Conservation (phyloP, 257 asterid species). For the Nicotiana sylvestris region DNA sequence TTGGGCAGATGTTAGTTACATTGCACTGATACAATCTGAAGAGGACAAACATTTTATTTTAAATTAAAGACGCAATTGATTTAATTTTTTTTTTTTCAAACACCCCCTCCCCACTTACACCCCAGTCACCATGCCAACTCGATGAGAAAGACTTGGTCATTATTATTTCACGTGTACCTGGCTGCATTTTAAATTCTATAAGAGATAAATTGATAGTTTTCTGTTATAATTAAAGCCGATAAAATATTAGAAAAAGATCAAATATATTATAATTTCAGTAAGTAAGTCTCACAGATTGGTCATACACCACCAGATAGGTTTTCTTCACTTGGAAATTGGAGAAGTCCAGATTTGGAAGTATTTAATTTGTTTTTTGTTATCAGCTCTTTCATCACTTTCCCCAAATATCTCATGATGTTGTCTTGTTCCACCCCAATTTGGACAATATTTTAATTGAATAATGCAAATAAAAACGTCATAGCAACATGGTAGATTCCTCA, state of each 20-base stretch:
- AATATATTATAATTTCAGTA: neutral
- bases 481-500: neutral
- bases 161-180: constrained; percentile 44
- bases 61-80: neutral
- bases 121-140: constrained; percentile 18
- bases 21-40: constrained; percentile 29
- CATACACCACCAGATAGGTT: constrained; percentile 32
- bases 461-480: neutral
- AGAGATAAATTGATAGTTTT: neutral
- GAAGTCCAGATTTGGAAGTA: constrained; percentile 28
- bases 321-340: constrained; percentile 24
- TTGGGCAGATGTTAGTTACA: constrained; percentile 24
- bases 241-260: neutral
- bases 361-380: constrained; percentile 13
- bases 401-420: constrained; percentile 22
- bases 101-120: neutral
- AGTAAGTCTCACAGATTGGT: constrained; percentile 17
- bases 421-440: constrained; percentile 15
- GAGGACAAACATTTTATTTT: neutral
- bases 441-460: neutral
- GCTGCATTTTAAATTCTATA: constrained; percentile 17
- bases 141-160: constrained; percentile 40
- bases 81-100: neutral
- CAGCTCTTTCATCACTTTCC: constrained; percentile 13
- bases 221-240: neutral